These are phyloP conservation scores for Gyrodon lividus DNA, from an alignment of 768 basidiomycete genomes.

Conservation along the genomic window DNA sequence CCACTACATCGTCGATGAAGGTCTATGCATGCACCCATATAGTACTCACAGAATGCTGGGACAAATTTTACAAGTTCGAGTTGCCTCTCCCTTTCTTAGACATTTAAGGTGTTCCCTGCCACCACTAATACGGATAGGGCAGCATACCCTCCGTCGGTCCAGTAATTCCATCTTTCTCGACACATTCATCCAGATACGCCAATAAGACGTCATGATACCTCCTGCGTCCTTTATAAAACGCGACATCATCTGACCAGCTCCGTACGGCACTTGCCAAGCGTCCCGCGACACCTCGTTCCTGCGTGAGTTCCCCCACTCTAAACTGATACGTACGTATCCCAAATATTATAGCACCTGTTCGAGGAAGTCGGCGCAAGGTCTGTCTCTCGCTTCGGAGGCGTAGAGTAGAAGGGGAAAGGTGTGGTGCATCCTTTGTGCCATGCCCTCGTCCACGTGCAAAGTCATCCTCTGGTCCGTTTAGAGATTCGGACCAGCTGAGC, in stretches of 20 bases:
- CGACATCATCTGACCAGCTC: constrained; percentile 69
- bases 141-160: constrained; percentile 14
- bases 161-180: constrained; percentile 16
- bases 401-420: constrained; percentile 42
- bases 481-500: constrained; percentile 59
- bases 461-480: constrained; percentile 54
- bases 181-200: constrained; percentile 24
- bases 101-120: background rate
- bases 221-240: constrained; percentile 25
- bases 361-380: constrained; percentile 62
- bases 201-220: constrained; percentile 25
- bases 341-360: constrained; percentile 67
- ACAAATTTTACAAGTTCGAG: too few species aligned
- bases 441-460: constrained; percentile 29
- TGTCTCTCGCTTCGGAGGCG: constrained; percentile 68
- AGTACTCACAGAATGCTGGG: too few species aligned
- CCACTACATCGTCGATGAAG: too few species aligned
- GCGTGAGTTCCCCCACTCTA: constrained; percentile 49
- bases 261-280: constrained; percentile 64
- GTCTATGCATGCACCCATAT: too few species aligned
- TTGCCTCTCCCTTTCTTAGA: too few species aligned
- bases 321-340: constrained; percentile 69
- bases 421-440: constrained; percentile 3
- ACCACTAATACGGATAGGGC: constrained; percentile 20
- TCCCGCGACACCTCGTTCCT: constrained; percentile 60